phyloP scores from a whole-genome alignment of 192 early-diverging fungal genomes.

The Backusella mclennaniae region DNA sequence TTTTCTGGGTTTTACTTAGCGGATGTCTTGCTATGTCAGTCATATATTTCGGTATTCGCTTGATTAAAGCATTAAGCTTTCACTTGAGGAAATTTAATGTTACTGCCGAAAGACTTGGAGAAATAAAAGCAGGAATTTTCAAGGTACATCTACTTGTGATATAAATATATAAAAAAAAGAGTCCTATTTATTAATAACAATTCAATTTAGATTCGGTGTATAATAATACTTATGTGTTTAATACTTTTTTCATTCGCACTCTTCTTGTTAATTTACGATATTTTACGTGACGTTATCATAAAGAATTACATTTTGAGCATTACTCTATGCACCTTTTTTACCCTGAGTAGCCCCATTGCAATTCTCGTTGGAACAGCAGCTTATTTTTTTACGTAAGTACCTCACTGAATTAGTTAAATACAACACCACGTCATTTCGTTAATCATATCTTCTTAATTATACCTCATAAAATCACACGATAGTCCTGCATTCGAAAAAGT shows the following conservation, averaged over 20 bases:
- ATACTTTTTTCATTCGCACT: slow-evolving; percentile 17
- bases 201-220: not conserved
- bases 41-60: slow-evolving; percentile 14
- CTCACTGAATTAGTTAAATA: not conserved
- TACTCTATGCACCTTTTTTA: slow-evolving; percentile 16
- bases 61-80: slow-evolving; percentile 6
- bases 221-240: slow-evolving; percentile 14
- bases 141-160: not conserved
- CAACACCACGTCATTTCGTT: not conserved
- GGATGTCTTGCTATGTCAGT: slow-evolving; percentile 1
- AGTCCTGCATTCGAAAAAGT: slow-evolving; percentile 4
- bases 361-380: slow-evolving; percentile 12
- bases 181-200: not conserved
- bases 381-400: slow-evolving; percentile 17
- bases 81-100: slow-evolving; percentile 15
- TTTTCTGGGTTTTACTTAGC: slow-evolving; percentile 27
- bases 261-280: slow-evolving; percentile 26
- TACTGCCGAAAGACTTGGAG: slow-evolving; percentile 12
- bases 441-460: no score
- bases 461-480: not conserved
- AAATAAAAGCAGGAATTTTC: slow-evolving; percentile 25
- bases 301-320: slow-evolving; percentile 1
- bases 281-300: slow-evolving; percentile 20
- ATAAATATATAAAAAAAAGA: no score
- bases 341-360: not conserved